A percentile compares a stretch with the other conserved stretches of the same genome.
These are phyloP conservation scores for Turritis glabra DNA, from an alignment of 345 rosid species.

Conservation along the genomic window DNA sequence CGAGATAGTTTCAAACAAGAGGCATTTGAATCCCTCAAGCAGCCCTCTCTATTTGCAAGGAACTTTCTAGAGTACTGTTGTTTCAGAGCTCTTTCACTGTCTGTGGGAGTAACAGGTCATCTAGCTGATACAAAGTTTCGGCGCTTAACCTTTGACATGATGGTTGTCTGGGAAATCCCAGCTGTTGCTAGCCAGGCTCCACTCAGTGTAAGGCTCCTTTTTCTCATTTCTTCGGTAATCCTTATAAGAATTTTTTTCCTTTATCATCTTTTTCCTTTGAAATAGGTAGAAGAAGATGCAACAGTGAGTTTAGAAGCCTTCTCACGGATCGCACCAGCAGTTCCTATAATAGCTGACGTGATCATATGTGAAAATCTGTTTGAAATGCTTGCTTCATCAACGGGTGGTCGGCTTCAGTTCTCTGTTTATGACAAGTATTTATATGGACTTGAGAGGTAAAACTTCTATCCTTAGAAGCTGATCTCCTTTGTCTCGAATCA, in stretches of 20 bases:
- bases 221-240: slow-evolving; percentile 5
- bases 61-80: slow-evolving; percentile 92
- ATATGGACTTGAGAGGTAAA: slow-evolving; percentile 73
- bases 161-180: slow-evolving; percentile 96
- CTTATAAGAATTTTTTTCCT: slow-evolving; percentile 1
- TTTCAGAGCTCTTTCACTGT: slow-evolving; percentile 78
- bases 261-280: slow-evolving; percentile 16
- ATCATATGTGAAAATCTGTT: slow-evolving; percentile 86
- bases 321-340: slow-evolving; percentile 83
- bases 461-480: neutral
- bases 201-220: slow-evolving; percentile 48
- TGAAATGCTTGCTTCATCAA: slow-evolving; percentile 64
- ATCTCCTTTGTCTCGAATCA: slow-evolving; percentile 15
- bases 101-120: slow-evolving; percentile 65
- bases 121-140: slow-evolving; percentile 81
- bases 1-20: slow-evolving; percentile 69
- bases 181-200: slow-evolving; percentile 63
- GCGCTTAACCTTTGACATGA: slow-evolving; percentile 84
- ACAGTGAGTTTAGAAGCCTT: slow-evolving; percentile 88
- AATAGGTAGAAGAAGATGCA: slow-evolving; percentile 71
- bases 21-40: slow-evolving; percentile 79
- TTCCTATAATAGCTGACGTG: slow-evolving; percentile 84
- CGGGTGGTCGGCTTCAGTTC: slow-evolving; percentile 74
- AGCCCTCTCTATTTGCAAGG: slow-evolving; percentile 73
- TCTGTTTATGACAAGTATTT: slow-evolving; percentile 79